A percentile compares a stretch with the other conserved stretches of the same genome.
Evolutionary conservation across 192 early-diverging fungal genomes (phyloP).

Genomic region (Podila horticola): DNA sequence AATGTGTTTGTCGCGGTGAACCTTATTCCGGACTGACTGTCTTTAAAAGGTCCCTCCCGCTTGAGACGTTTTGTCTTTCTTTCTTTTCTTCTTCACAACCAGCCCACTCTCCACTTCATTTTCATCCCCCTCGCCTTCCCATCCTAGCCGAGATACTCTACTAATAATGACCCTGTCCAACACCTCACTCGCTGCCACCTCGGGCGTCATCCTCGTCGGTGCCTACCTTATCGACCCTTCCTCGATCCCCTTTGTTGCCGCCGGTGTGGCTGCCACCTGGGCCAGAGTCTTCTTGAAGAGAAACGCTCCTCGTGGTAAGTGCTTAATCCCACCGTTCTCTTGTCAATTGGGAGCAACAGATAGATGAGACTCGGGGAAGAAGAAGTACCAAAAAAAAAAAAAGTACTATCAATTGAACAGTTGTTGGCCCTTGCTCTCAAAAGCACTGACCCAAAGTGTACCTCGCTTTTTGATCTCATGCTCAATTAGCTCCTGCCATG

Average conservation of each 20-base stretch:
- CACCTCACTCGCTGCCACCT: conserved; percentile 25
- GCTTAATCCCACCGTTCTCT: no score
- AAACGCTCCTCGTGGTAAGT: conserved; percentile 22
- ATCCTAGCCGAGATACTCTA: no score
- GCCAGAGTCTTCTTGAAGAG: conserved; percentile 42
- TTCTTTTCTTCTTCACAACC: no score
- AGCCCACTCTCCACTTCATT: no score
- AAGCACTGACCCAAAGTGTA: neutral
- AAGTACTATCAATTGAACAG: neutral
- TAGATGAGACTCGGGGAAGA: neutral
- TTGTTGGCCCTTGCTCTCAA: no score
- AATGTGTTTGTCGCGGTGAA: no score
- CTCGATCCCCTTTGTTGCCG: conserved; percentile 27
- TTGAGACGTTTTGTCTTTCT: no score
- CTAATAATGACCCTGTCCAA: conserved; percentile 23
- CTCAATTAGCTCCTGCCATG: conserved; percentile 59
- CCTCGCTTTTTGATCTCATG: neutral
- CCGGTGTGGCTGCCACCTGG: conserved; percentile 49
- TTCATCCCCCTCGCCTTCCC: no score
- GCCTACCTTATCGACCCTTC: conserved; percentile 36
- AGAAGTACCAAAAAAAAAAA: neutral
- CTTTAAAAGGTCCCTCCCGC: no score
- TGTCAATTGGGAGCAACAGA: no score
- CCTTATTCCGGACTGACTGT: no score
- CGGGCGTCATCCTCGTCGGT: conserved; percentile 29